Evolutionary conservation across 2,329 filamentous ascomycete species (phyloP).

Genomic region (Fonsecaea pugnacius): DNA sequence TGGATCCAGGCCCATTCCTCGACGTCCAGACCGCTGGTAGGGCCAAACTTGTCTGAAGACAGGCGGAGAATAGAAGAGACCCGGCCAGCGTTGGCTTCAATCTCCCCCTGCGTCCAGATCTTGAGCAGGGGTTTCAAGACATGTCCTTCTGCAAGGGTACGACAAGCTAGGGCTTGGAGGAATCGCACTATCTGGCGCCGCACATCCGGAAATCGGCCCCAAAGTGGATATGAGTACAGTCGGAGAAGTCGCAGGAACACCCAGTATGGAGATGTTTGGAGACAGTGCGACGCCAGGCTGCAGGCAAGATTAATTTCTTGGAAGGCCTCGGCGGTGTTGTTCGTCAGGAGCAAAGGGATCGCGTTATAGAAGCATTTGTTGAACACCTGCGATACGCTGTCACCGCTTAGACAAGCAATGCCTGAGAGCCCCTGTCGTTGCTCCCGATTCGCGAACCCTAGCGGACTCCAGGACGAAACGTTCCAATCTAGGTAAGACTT

Average conservation of each 20-base stretch:
- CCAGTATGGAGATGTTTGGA: conserved; percentile 18
- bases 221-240: conserved; percentile 19
- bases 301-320: conserved; percentile 17
- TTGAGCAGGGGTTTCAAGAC: conserved; percentile 12
- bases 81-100: conserved; percentile 2
- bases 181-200: conserved; percentile 18
- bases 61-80: conserved; percentile 17
- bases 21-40: conserved; percentile 12
- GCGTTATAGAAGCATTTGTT: conserved; percentile 25
- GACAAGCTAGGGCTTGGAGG: conserved; percentile 12
- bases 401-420: not conserved
- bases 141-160: conserved; percentile 15
- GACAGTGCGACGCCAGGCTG: conserved; percentile 16
- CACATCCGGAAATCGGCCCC: conserved; percentile 19
- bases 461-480: conserved; percentile 12
- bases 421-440: not conserved
- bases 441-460: conserved; percentile 9
- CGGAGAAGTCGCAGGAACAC: conserved; percentile 18
- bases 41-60: conserved; percentile 15
- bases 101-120: conserved; percentile 10
- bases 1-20: conserved; percentile 23
- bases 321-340: conserved; percentile 13
- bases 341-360: conserved; percentile 16
- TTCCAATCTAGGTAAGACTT: conserved; percentile 23
- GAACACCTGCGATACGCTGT: conserved; percentile 2